Conservation (phyloP, 2,329 filamentous ascomycete genomes). For the Scleromitrula shiraiana region DNA sequence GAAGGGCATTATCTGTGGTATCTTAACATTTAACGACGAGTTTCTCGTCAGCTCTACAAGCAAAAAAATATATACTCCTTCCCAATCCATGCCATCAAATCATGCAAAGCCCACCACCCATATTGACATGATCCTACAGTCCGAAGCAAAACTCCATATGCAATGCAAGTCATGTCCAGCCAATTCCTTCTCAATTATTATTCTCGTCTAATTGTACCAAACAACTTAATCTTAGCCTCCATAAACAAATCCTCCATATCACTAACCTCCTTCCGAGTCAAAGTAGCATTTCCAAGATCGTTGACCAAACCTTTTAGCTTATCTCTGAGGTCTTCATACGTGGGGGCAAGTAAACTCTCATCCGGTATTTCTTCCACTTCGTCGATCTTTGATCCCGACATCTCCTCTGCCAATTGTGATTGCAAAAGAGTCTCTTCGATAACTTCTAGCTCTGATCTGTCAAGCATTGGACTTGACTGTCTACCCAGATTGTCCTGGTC, state of each 20-base stretch:
- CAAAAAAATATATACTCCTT: too few species aligned
- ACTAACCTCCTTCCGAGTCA: conserved; percentile 59
- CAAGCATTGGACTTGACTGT: background rate
- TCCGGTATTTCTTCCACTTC: background rate
- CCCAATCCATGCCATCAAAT: conserved; percentile 4
- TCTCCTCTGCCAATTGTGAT: conserved; percentile 6
- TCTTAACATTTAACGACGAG: too few species aligned
- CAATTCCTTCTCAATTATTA: conserved; percentile 21
- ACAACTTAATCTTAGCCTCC: conserved; percentile 67
- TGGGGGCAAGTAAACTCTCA: conserved; percentile 8
- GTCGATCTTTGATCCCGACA: background rate
- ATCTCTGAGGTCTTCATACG: conserved; percentile 43
- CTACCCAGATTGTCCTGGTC: background rate
- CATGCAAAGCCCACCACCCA: background rate
- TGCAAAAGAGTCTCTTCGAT: conserved; percentile 7
- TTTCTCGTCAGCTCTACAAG: too few species aligned
- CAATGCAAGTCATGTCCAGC: conserved; percentile 15
- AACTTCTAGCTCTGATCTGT: background rate
- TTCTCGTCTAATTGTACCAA: conserved; percentile 58
- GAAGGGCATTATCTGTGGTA: too few species aligned
- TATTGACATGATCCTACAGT: too few species aligned
- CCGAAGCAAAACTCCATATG: conserved; percentile 17
- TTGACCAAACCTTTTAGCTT: conserved; percentile 49
- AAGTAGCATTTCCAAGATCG: conserved; percentile 48
- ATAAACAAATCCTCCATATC: conserved; percentile 72